These are phyloP conservation scores for Pichia deserticola DNA, from an alignment of 805 yeast genomes.

Conservation along the genomic window DNA sequence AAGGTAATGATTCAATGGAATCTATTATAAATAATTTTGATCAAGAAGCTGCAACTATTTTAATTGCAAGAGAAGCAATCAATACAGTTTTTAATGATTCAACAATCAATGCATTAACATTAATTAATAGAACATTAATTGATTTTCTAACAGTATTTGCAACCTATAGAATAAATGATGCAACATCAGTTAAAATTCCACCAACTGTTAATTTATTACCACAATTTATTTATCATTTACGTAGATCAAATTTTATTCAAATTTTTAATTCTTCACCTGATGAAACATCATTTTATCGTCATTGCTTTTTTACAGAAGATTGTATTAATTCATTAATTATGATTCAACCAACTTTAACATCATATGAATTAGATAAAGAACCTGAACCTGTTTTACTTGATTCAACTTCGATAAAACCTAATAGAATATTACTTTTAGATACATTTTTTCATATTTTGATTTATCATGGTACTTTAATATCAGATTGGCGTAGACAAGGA, in stretches of 20 bases:
- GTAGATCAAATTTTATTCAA: constrained; percentile 59
- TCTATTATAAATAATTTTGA: constrained; percentile 44
- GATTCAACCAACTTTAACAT: constrained; percentile 63
- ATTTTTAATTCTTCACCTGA: constrained; percentile 68
- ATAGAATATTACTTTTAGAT: constrained; percentile 51
- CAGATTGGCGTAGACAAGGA: constrained; percentile 58
- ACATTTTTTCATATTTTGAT: constrained; percentile 65
- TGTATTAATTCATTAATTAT: constrained; percentile 51
- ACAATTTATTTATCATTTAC: constrained; percentile 58
- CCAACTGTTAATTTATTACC: constrained; percentile 49
- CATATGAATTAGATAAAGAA: constrained; percentile 49
- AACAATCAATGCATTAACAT: constrained; percentile 34
- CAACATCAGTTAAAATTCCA: constrained; percentile 43
- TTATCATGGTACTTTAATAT: constrained; percentile 58
- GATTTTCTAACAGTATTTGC: constrained; percentile 41
- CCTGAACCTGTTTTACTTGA: constrained; percentile 61
- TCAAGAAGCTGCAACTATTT: constrained; percentile 62
- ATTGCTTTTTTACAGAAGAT: constrained; percentile 55
- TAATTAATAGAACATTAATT: constrained; percentile 41
- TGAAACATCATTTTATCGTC: constrained; percentile 60
- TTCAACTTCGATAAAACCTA: constrained; percentile 52
- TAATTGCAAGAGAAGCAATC: constrained; percentile 50
- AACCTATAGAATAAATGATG: constrained; percentile 39
- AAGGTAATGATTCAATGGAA: constrained; percentile 26
- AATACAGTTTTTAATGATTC: constrained; percentile 33